These are phyloP conservation scores for Lichenothelia convexa DNA, from an alignment of 495 filamentous ascomycete species.

Conservation along the genomic window DNA sequence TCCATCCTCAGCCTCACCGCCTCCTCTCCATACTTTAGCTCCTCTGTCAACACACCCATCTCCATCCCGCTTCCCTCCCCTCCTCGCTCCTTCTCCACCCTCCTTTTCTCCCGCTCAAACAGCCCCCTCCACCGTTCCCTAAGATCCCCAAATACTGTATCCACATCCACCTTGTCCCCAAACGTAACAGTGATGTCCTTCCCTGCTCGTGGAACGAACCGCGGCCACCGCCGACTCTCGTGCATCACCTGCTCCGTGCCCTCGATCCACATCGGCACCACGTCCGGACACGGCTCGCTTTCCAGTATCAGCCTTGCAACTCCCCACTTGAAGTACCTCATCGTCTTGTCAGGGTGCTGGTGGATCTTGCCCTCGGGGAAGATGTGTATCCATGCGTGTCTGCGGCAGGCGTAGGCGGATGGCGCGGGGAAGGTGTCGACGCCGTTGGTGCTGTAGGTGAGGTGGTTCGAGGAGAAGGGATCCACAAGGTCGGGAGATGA, in stretches of 20 bases:
- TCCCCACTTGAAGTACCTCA: constrained; percentile 98
- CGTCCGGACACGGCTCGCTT: constrained; percentile 56
- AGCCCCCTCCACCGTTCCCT: constrained; percentile 49
- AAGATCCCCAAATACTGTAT: constrained; percentile 45
- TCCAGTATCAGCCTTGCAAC: constrained; percentile 79
- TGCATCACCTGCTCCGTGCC: constrained; percentile 74
- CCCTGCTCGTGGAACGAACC: constrained; percentile 58
- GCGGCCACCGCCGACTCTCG: constrained; percentile 58
- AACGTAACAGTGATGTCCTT: constrained; percentile 60
- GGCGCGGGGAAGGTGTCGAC: constrained; percentile 38
- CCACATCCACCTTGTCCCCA: constrained; percentile 42
- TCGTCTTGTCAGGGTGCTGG: constrained; percentile 56
- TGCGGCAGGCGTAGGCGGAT: constrained; percentile 30
- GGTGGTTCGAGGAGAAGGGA: constrained; percentile 35
- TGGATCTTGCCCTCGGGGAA: constrained; percentile 92
- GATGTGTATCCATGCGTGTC: constrained; percentile 72
- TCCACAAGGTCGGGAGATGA: constrained; percentile 37
- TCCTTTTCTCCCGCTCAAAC: constrained; percentile 17
- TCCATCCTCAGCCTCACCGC: constrained; percentile 67
- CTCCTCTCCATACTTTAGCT: constrained; percentile 50
- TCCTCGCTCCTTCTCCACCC: constrained; percentile 21
- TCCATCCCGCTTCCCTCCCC: constrained; percentile 17
- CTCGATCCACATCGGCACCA: constrained; percentile 89
- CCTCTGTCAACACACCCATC: constrained; percentile 46
- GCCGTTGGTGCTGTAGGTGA: constrained; percentile 48